Base-by-base conservation (phyloP, 306 rosid genomes). In the Comarum palustre region DNA sequence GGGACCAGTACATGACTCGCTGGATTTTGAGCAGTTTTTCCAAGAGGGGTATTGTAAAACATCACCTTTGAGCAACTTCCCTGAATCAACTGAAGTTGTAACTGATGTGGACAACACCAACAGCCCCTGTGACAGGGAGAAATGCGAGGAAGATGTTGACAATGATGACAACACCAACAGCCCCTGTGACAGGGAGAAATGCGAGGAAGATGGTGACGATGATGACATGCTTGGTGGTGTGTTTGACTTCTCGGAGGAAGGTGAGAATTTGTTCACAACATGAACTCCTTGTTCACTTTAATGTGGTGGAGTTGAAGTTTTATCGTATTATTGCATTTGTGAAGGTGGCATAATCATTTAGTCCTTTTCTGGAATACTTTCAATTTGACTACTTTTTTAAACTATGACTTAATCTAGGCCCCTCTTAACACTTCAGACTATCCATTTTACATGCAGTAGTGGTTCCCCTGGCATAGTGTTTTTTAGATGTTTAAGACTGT, bases 181-280 rank as follows among this genome's bases (percentile, higher is more conserved):
- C 81, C 92, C 90, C 57, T 77, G 85, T 75, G 88, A 83, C 75
- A 81, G 89, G 86, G 98, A 85, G 79, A 92, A 92, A 80, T 77
- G 80, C 45, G 94, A 90, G 80, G 95, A 90, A 68, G 92, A 79
- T 73, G 96, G 82, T 19, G 94, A 90, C 52, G 74, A 76, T 65
- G 96, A 85, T 76, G 91, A 87, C 84, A 79, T 90, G 94, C 90
- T 87, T 78, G 96, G 92, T 70, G 90, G 87, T 72, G 84, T 92
- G 66, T 92, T 92, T 86, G 90, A 84, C 77, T 92, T 92, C 84
- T 92, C 92, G 1, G 96, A 88, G 82, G 95, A 92, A 92, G 98
- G 98, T 92, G 73, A 36, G 82, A 71, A 52, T 68, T 36, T 64
- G 31, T 69, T 71, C 69, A 47, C 70, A 62, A 62, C 4, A 25